phyloP scores from a whole-genome alignment of 2,329 filamentous ascomycete species.

The Myotisia sp. region DNA sequence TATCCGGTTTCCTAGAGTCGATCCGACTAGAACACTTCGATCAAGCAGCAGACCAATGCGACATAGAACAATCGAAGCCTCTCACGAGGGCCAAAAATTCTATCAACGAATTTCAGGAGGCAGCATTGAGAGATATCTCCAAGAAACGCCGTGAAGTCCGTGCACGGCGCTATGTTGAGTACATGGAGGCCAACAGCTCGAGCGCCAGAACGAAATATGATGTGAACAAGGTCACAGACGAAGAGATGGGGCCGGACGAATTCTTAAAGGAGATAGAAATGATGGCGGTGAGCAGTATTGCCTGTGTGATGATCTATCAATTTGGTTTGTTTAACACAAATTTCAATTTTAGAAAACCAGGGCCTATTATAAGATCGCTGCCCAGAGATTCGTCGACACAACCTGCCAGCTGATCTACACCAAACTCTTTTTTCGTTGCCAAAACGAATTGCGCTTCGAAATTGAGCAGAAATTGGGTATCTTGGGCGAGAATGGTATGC shows the following conservation, averaged over 20 bases:
- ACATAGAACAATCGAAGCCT: slow-evolving; percentile 41
- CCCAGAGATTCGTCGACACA: slow-evolving; percentile 25
- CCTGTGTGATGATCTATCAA: background rate
- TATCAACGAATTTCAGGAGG: slow-evolving; percentile 15
- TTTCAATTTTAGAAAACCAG: slow-evolving; percentile 18
- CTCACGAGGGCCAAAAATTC: slow-evolving; percentile 37
- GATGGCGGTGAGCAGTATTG: slow-evolving; percentile 26
- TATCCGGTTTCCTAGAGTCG: slow-evolving; percentile 34
- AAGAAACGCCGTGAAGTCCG: slow-evolving; percentile 15
- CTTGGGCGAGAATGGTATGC: slow-evolving; percentile 20
- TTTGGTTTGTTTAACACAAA: background rate
- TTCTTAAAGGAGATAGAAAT: slow-evolving; percentile 27
- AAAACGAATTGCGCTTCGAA: slow-evolving; percentile 18
- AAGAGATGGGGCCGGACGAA: slow-evolving; percentile 21
- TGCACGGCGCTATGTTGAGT: background rate
- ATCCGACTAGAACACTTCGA: slow-evolving; percentile 27
- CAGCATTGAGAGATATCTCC: slow-evolving; percentile 9
- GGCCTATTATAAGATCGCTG: slow-evolving; percentile 29
- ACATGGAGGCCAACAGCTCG: background rate
- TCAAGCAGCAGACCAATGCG: slow-evolving; percentile 38
- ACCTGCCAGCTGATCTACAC: slow-evolving; percentile 25
- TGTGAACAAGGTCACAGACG: slow-evolving; percentile 16
- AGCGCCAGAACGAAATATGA: slow-evolving; percentile 11
- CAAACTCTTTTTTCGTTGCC: slow-evolving; percentile 25
- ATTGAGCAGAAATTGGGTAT: slow-evolving; percentile 22